A percentile compares a stretch with the other conserved stretches of the same genome.
phyloP scores from a whole-genome alignment of 2,329 filamentous ascomycete species.

The Sporothrix pseudoabietina region DNA sequence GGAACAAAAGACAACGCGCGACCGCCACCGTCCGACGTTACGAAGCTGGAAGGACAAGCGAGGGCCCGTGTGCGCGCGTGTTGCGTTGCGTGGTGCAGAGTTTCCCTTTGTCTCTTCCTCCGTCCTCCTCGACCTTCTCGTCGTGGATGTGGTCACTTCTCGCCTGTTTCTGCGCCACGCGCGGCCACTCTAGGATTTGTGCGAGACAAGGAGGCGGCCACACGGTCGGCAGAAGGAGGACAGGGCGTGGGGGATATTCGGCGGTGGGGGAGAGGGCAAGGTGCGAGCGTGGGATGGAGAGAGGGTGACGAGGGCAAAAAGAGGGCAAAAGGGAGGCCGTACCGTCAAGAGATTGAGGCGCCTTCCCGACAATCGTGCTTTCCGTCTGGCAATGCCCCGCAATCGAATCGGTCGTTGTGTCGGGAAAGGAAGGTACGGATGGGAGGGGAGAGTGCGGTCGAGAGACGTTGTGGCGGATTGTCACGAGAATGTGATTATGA shows the following conservation, averaged over 20 bases:
- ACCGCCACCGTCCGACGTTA: constrained; percentile 17
- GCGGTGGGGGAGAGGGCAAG: no score
- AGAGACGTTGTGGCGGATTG: constrained; percentile 17
- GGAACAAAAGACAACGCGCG: constrained; percentile 7
- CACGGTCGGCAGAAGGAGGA: not conserved
- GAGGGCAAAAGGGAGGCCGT: not conserved
- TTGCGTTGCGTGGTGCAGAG: constrained; percentile 16
- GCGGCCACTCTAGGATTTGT: not conserved
- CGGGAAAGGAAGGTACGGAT: constrained; percentile 4
- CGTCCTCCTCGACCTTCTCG: not conserved
- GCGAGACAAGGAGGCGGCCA: constrained; percentile 2
- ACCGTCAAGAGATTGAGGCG: not conserved
- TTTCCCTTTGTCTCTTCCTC: not conserved
- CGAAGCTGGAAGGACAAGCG: not conserved
- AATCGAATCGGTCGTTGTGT: not conserved
- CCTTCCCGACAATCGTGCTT: not conserved
- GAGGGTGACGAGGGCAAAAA: not conserved
- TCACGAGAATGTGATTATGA: constrained; percentile 18
- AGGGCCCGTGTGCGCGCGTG: not conserved
- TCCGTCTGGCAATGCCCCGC: not conserved
- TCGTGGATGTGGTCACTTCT: not conserved
- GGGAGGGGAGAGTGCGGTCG: not conserved
- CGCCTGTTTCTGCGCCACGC: constrained; percentile 26
- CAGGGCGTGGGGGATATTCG: constrained; percentile 10
- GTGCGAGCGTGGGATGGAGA: constrained; percentile 17